Base-by-base conservation (phyloP, 495 filamentous ascomycete species). In the Chaetomidium leptoderma region DNA sequence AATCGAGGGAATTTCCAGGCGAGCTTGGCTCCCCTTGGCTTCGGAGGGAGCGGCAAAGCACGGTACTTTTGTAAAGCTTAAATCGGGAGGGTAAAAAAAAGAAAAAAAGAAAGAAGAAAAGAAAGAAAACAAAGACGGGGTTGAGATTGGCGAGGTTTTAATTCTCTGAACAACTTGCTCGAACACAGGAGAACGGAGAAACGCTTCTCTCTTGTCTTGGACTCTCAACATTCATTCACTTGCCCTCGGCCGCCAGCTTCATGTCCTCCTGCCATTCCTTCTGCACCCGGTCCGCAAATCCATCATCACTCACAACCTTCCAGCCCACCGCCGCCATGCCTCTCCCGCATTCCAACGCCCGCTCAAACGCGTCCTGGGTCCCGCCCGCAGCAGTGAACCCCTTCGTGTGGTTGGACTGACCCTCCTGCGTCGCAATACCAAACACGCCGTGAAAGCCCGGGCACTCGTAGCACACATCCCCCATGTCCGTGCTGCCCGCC, bases 361-460 rank as follows among this genome's bases (percentile, higher is more conserved):
- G 63, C 33, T 70, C 53, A 47, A 78, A 76, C 0, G 76, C 67
- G 30, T 83, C 78, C 0, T 75, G 59, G 2, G 78, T 81, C 1
- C 78, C 77, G 0, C 81, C 80, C 0, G 76, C 81, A 1, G 70
- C 70, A 0, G 80, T 74, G 57, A 85, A 85, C 16, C 75, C 70
- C 10, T 76, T 77, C 0, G 78, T 83, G 58, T 85, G 81, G 40
- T 83, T 81, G 23, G 75, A 74, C 26, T 69, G 63, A 43, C 71
- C 70, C 6, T 76, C 72, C 37, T 74, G 67, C 0, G 79, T 70
- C 1, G 66, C 69, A 45, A 85, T 82, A 21, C 71, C 74, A 63
- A 84, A 84, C 0, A 74, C 72, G 1, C 78, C 80, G 57, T 85
- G 82, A 66, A 85, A 83, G 2, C 79, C 76, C 4, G 82, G 82